Evolutionary conservation across 257 asterid species (phyloP).

Genomic region (Primulina tabacum): DNA sequence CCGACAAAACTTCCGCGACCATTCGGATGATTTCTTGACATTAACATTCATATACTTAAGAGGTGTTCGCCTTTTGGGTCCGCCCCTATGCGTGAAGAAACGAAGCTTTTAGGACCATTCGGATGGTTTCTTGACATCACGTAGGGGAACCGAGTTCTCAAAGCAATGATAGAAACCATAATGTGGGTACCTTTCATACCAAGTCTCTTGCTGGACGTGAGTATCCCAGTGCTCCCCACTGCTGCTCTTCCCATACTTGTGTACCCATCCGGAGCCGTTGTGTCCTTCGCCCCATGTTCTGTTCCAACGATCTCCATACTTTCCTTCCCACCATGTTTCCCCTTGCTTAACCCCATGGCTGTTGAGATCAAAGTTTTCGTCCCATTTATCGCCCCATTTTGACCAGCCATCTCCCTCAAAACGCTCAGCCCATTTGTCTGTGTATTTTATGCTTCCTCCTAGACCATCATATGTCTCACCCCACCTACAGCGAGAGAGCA

Average conservation of each 20-base stretch:
- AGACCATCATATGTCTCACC: constrained; percentile 90
- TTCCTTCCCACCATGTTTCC: constrained; percentile 96
- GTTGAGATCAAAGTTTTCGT: constrained; percentile 55
- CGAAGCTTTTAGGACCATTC: constrained; percentile 43
- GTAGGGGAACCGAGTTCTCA: constrained; percentile 75
- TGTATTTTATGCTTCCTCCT: constrained; percentile 86
- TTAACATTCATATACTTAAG: not conserved
- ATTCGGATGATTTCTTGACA: constrained; percentile 70
- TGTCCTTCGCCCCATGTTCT: constrained; percentile 99
- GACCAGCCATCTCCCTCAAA: constrained; percentile 86
- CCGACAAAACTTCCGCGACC: constrained; percentile 26
- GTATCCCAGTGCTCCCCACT: constrained; percentile 98
- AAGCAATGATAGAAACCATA: constrained; percentile 89
- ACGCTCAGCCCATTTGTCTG: constrained; percentile 98
- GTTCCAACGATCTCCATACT: constrained; percentile 80
- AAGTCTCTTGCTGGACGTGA: constrained; percentile 66
- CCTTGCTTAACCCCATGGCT: constrained; percentile 82
- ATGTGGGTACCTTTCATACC: constrained; percentile 92
- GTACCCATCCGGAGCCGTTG: constrained; percentile 93
- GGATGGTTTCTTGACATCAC: constrained; percentile 68
- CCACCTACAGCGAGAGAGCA: constrained; percentile 52
- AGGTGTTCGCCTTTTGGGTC: no score
- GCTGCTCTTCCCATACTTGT: constrained; percentile 97
- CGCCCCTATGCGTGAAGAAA: no score
- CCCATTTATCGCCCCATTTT: constrained; percentile 99